A percentile compares a stretch with the other conserved stretches of the same genome.
Conservation (phyloP, 805 yeast genomes). For the Helenozyma baotianmanensis region DNA sequence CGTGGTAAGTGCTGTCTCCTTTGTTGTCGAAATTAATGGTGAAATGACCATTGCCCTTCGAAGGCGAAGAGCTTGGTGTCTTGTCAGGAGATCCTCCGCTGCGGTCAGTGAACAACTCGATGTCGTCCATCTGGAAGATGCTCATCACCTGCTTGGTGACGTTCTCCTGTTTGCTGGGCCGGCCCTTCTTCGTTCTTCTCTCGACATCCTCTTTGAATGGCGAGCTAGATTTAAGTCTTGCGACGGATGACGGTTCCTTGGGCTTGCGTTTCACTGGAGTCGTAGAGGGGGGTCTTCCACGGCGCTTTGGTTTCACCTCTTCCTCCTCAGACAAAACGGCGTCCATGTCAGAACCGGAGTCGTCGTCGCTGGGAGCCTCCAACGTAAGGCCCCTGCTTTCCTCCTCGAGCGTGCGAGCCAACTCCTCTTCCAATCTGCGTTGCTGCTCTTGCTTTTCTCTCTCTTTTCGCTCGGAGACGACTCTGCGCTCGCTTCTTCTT, state of each 20-base stretch:
- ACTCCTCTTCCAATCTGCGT: too few relatives aligned
- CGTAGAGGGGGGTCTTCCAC: background rate
- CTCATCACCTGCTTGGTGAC: constrained; percentile 22
- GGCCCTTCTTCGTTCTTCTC: constrained; percentile 10
- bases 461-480: constrained; percentile 2
- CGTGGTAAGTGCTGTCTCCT: constrained; percentile 13
- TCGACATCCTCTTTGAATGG: constrained; percentile 2
- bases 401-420: too few relatives aligned
- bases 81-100: too few relatives aligned
- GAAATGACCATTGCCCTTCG: background rate
- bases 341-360: too few relatives aligned
- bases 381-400: too few relatives aligned
- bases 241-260: background rate
- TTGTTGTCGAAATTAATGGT: constrained; percentile 16
- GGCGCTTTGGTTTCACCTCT: too few relatives aligned
- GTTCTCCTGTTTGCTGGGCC: constrained; percentile 15
- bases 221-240: background rate
- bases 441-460: constrained; percentile 1
- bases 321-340: too few relatives aligned
- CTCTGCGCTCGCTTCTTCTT: constrained; percentile 3
- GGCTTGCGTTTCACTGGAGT: background rate
- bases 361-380: too few relatives aligned
- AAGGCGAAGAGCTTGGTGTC: too few relatives aligned
- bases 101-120: constrained; percentile 21
- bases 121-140: constrained; percentile 33